Conservation (phyloP, 805 yeast genomes). For the Candida arabinofermentans region DNA sequence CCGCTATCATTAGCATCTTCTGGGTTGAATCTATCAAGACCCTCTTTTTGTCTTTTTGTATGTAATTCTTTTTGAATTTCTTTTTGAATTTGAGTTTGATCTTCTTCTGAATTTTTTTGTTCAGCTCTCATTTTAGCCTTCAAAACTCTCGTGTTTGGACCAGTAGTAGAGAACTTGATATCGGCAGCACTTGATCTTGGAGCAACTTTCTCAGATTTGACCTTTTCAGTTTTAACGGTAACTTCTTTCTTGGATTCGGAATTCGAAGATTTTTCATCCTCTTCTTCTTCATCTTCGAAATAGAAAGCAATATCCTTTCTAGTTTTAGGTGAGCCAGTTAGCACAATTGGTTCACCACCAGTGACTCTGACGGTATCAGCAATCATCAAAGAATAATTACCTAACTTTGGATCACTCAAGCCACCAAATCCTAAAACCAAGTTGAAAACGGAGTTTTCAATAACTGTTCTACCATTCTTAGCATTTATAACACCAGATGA, state of each 20-base stretch:
- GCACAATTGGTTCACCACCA: constrained; percentile 52
- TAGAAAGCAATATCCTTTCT: constrained; percentile 78
- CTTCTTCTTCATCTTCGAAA: constrained; percentile 68
- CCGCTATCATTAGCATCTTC: constrained; percentile 65
- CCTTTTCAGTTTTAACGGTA: constrained; percentile 14
- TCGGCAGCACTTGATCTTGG: constrained; percentile 7
- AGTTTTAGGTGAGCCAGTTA: constrained; percentile 71
- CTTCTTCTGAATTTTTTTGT: constrained; percentile 68
- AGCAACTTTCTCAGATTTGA: constrained; percentile 12
- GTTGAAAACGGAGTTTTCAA: constrained; percentile 71
- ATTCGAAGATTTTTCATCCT: constrained; percentile 41
- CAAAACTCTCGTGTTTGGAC: constrained; percentile 59
- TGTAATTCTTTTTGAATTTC: constrained; percentile 81
- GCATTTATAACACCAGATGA: constrained; percentile 66
- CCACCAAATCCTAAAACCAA: constrained; percentile 74
- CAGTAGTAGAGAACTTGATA: constrained; percentile 24
- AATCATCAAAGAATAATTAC: constrained; percentile 65
- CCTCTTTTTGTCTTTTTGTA: constrained; percentile 81
- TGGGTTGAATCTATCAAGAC: constrained; percentile 74
- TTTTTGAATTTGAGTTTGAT: constrained; percentile 71
- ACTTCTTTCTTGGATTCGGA: constrained; percentile 29
- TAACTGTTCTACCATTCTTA: constrained; percentile 64
- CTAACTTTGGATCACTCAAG: constrained; percentile 48
- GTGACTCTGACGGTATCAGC: constrained; percentile 79
- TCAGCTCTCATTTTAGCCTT: constrained; percentile 79